Base-by-base conservation (phyloP, 2,329 filamentous ascomycete genomes). In the Monosporascus sp. region DNA sequence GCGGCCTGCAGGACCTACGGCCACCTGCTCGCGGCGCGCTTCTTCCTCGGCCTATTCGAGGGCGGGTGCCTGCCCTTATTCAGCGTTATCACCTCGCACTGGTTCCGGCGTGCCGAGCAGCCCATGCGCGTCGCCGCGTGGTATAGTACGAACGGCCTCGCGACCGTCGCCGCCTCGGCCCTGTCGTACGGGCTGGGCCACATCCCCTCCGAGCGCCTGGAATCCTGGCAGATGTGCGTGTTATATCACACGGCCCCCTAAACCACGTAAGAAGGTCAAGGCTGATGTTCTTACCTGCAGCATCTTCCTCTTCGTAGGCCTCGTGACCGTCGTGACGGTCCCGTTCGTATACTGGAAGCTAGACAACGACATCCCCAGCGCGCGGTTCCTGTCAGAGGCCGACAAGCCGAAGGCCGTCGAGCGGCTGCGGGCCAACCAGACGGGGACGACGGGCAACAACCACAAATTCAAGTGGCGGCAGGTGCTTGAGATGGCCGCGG, bases 351-450 rank as follows among this genome's bases (percentile, higher is more conserved):
- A 83, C 67, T 81, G 74, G 72, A 74, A 74, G 46, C 74, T 88
- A 2, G 81, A 85, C 64, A 79, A 80, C 62, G 81, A 85, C 57
- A 77, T 86, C 18, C 65, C 75, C 0, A 77, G 78, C 0, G 78
- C 78, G 0, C 72, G 77, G 2, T 82, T 80, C 57, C 63, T 93
- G 20, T 85, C 75, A 11, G 78, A 85, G 43, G 75, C 82, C 39
- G 88, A 93, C 57, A 81, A 82, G 14, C 66, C 82, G 0, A 74
- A 89, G 38, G 86, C 85, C 0, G 72, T 90, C 35, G 88, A 89
- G 57, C 78, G 88, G 0, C 81, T 91, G 5, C 76, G 87, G 0
- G 75, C 82, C 20, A 91, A 92, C 62, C 82, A 89, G 63, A 88
- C 88, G 48, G 88, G 88, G 1, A 84, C 87, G n/a, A 35, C 11